Evolutionary conservation across 2,329 filamentous ascomycete species (phyloP), one percentile per base, ranked within the genome.

Genomic region (Aspergillus sp.): DNA sequence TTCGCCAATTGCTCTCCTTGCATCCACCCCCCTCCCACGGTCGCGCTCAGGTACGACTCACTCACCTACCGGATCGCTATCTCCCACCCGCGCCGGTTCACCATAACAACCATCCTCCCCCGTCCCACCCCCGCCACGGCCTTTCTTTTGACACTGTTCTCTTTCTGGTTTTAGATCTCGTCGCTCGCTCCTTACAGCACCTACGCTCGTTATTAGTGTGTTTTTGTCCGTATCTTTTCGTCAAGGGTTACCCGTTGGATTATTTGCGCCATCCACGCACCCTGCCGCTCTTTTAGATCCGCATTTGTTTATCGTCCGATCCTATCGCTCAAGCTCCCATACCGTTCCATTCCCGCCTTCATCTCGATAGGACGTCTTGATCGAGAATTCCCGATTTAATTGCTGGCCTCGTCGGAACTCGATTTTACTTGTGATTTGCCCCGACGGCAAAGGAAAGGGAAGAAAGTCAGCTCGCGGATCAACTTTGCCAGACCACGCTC

Each of bases 141-240:
- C 56, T 57, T 61, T 59, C 53, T 62, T 46, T 31, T 47, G 45
- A 47, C 45, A 20, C 47, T 47, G 54, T 60, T 60, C 49, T 58
- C 58, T 53, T 53, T 54, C 49, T 50, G 56, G 22, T 55, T 61
- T 36, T 59, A 65, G 64, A 67, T 60, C 57, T 59, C 60, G 63
- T 69, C 68, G 63, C 63, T 71, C 69, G 64, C 64, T 72, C 63
- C 63, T 67, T 65, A 67, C 65, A 55, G 57, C 60, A 55, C 51
- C 51, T 31, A 67, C 70, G 58, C 61, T 72, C 70, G 66, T 68
- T 72, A 68, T 55, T 53, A 52, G 42, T 53, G 60, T 53, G 50
- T 56, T 58, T 49, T 55, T 54, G 56, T 42, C 52, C 26, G 29
- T 31, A 32, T 39, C 55, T 58, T 54, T 20, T 50, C 24, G 24